Evolutionary conservation across 208 protist species (phyloP), one percentile per base, ranked within the genome.

Genomic region (Crithidia sp.): DNA sequence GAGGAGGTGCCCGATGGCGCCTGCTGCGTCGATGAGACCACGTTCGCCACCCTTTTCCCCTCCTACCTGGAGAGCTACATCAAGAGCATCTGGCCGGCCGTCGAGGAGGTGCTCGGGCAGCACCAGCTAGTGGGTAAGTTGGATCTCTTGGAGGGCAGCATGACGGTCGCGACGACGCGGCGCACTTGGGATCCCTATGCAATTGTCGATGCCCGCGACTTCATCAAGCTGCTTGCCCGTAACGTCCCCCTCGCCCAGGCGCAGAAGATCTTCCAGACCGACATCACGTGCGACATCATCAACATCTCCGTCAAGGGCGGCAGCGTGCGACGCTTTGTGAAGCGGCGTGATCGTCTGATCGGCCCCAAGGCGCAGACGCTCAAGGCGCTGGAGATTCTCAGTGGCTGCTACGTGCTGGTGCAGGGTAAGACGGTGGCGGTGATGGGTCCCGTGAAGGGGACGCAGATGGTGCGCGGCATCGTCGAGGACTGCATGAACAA

Each of bases 401-500:
- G 98, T 2, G 94, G 96, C 12, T 99, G 98, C 88, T 99, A 99
- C 85, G 91, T 99, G 60, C 87, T 99, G n/a, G 98, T 99, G 40
- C 99, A 99, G 81, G 98, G 98, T 41, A 98, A 98, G 77, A 99
- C 98, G 4, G 99, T 99, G 3, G 82, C 96, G 10, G 87, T 90
- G 17, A 99, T 99, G 91, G 99, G 99, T 0, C 87, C 93, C 16
- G 91, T 95, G 54, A 98, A 99, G 70, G 99, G 99, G 10, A 90
- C 98, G 13, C 98, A 98, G 72, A 85, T 94, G 79, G 98, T 99
- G 7, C 89, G 98, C 37, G 94, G 97, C 66, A 98, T 99, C 45
- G 98, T 99, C 7, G 90, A 98, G 54, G 99, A 99, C 75, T 99
- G 98, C 87, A 99, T 99, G 98, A 96, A 99, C 73, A 99, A 99